Evolutionary conservation across 768 basidiomycete species (phyloP).

Genomic region (Pisolithus microcarpus): DNA sequence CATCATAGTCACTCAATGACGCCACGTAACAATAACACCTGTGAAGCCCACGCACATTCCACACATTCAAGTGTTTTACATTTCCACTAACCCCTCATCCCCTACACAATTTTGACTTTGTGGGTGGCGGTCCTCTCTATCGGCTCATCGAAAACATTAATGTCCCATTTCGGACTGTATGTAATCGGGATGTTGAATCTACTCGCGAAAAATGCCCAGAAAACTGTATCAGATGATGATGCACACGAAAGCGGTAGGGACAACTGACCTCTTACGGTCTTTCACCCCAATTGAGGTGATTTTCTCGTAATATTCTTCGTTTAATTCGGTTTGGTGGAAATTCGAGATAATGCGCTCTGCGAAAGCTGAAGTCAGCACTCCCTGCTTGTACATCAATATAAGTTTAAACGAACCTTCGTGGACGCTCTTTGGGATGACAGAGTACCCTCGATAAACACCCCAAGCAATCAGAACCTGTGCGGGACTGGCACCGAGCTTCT

Average conservation of each 20-base stretch:
- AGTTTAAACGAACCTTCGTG: constrained; percentile 36
- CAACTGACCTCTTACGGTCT: constrained; percentile 29
- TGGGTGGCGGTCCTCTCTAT: constrained; percentile 37
- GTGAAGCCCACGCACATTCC: too few species aligned
- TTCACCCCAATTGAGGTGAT: constrained; percentile 33
- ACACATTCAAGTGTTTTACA: not conserved
- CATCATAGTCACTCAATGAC: too few species aligned
- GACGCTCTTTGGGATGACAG: constrained; percentile 82
- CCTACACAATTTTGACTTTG: not conserved
- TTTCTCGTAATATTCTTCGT: constrained; percentile 58
- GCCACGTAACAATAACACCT: too few species aligned
- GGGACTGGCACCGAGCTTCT: constrained; percentile 54
- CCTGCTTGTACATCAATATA: not conserved
- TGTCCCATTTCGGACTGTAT: constrained; percentile 59
- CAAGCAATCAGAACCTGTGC: constrained; percentile 84
- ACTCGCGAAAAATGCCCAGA: not conserved
- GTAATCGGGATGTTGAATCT: constrained; percentile 55
- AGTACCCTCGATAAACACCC: constrained; percentile 67
- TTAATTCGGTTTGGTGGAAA: constrained; percentile 67
- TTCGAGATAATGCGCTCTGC: constrained; percentile 63
- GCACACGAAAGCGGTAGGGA: not conserved
- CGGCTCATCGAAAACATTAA: constrained; percentile 63
- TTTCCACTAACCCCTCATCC: too few species aligned
- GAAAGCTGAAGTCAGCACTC: not conserved
- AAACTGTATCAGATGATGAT: not conserved